Evolutionary conservation across 2,329 filamentous ascomycete genomes (phyloP), one percentile per base, ranked within the genome.

Genomic region (Alternaria triticimaculans): DNA sequence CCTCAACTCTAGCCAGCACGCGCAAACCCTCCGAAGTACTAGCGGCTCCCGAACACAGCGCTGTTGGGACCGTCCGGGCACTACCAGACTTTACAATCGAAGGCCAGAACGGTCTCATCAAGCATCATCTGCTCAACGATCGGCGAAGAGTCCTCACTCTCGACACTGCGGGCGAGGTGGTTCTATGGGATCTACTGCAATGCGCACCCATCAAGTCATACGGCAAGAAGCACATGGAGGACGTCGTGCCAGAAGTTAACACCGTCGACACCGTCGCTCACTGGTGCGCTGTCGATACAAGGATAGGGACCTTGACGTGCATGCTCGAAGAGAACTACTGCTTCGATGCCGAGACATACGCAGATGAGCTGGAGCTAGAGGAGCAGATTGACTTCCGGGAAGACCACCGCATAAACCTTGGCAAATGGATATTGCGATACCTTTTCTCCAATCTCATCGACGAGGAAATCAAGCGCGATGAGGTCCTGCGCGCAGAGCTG

Each of bases 321-420:
- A 90, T 96, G 18, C 81, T 99, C 18, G 96, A 99, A 76, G 93
- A 94, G 44, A 96, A 96, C 74, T 96, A 96, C 71, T 97, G 94
- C 78, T 99, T 99, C 72, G 96, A 99, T 80, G 96, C 94, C 15
- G 96, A 99, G 76, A 92, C 97, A 80, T 99, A 99, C 78, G 95
- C 94, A 1, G 96, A 99, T 77, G 94, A 98, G 80, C 83, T 96
- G 37, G 85, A 89, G 44, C 72, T 95, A 58, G 87, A 91, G 11
- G 90, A 93, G 66, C 84, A 88, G n/a, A 84, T 92, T 18, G 90
- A 94, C 12, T 97, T 97, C 75, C 86, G 91, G 61, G 95, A 98
- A 72, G 96, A 99, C 72, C 95, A 98, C 82, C 89, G 96, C 82
- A 97, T 98, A 79, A 98, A 97, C 75, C 88, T 98, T 49, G 96